These are phyloP conservation scores for Spongispora temasekensis DNA, from an alignment of 1,284 basidiomycete genomes.

Conservation along the genomic window DNA sequence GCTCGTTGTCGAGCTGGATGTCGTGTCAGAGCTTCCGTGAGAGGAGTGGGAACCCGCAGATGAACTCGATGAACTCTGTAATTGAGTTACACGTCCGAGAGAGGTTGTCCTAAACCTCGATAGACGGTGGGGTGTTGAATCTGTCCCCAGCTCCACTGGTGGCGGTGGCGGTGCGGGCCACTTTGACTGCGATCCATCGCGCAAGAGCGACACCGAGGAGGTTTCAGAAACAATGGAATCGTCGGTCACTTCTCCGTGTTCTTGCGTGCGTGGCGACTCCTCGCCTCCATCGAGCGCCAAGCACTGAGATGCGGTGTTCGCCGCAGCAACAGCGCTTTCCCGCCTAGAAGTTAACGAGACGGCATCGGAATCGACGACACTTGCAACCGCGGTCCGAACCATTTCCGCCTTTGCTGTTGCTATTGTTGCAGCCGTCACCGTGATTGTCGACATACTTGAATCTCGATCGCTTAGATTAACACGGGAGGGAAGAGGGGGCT, in stretches of 20 bases:
- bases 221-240: constrained; percentile 16
- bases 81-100: constrained; percentile 27
- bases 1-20: constrained; percentile 21
- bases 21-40: constrained; percentile 26
- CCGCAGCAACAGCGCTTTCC: constrained; percentile 15
- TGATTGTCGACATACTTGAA: constrained; percentile 52
- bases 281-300: neutral
- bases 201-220: constrained; percentile 25
- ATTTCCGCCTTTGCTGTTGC: constrained; percentile 38
- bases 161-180: constrained; percentile 34
- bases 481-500: constrained; percentile 17
- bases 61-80: too few species aligned
- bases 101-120: constrained; percentile 34
- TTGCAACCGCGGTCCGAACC: constrained; percentile 48
- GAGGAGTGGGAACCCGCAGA: constrained; percentile 27
- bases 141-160: constrained; percentile 27
- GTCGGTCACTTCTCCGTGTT: constrained; percentile 14
- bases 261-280: constrained; percentile 12
- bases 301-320: constrained; percentile 4
- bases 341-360: constrained; percentile 21
- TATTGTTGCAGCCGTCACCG: constrained; percentile 50
- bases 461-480: constrained; percentile 39
- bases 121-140: constrained; percentile 28
- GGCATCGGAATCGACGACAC: constrained; percentile 39
- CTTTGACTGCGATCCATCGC: constrained; percentile 22